A percentile compares a stretch with the other conserved stretches of the same genome.
phyloP scores from a whole-genome alignment of 129 eudicot genomes.

The Lactuca sativa region DNA sequence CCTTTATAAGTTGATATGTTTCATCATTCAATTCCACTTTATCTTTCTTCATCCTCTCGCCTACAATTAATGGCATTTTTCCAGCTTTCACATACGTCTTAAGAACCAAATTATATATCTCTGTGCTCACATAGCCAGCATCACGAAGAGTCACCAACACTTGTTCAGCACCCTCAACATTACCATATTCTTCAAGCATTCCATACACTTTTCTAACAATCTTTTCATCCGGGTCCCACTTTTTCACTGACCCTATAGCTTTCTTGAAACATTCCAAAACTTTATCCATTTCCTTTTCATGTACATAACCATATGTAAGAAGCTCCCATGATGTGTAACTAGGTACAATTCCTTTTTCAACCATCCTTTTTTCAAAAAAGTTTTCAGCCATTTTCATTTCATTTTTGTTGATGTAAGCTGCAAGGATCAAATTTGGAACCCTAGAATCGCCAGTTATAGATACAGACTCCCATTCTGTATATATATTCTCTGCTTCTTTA shows the following conservation, averaged over 20 bases:
- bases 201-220: conserved; percentile 49
- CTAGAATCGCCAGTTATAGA: conserved; percentile 70
- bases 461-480: conserved; percentile 80
- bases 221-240: conserved; percentile 69
- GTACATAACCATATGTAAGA: conserved; percentile 70
- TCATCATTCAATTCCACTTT: conserved; percentile 59
- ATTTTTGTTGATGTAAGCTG: conserved; percentile 55
- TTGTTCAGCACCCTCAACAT: conserved; percentile 72
- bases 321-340: conserved; percentile 94
- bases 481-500: conserved; percentile 64
- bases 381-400: conserved; percentile 53
- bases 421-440: conserved; percentile 76
- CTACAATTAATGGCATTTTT: conserved; percentile 73
- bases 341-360: conserved; percentile 50
- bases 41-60: conserved; percentile 86
- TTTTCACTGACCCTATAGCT: conserved; percentile 65
- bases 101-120: conserved; percentile 61
- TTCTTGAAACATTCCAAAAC: conserved; percentile 66
- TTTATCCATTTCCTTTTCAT: conserved; percentile 41
- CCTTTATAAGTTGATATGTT: conserved; percentile 55
- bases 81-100: conserved; percentile 71
- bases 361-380: conserved; percentile 57
- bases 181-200: conserved; percentile 51
- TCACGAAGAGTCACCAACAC: conserved; percentile 47
- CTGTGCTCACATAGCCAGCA: conserved; percentile 61